Percentiles rank a stretch among this genome's conserved stretches.
Conservation (phyloP, 1,139 yeast species). For the Keqinozyma sinolaborantium region DNA sequence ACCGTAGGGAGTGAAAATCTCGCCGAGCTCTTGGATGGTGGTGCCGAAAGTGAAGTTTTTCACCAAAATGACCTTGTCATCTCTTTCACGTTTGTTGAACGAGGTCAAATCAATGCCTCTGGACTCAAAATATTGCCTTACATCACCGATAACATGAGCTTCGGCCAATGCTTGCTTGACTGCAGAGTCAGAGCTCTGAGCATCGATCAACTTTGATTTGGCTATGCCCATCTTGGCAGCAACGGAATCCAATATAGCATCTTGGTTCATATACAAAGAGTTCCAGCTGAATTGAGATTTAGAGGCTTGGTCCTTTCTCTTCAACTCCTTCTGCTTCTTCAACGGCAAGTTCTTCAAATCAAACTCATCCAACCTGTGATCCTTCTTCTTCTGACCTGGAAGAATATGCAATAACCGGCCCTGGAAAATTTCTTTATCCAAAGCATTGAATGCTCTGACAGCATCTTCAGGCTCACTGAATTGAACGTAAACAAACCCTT, state of each 20-base stretch:
- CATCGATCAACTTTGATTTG: conserved; percentile 82
- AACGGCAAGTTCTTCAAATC: conserved; percentile 87
- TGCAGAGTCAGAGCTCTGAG: conserved; percentile 82
- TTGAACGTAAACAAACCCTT: conserved; percentile 88
- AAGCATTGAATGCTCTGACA: conserved; percentile 60
- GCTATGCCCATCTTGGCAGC: conserved; percentile 80
- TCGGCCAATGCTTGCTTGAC: conserved; percentile 98
- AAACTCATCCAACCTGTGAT: conserved; percentile 80
- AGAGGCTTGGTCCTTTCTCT: conserved; percentile 78
- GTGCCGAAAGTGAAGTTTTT: conserved; percentile 92
- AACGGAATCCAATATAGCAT: conserved; percentile 88
- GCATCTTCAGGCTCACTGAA: conserved; percentile 70
- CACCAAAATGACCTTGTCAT: conserved; percentile 76
- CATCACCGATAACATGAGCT: conserved; percentile 91
- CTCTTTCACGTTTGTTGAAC: conserved; percentile 70
- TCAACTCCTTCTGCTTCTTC: conserved; percentile 84
- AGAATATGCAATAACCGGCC: conserved; percentile 89
- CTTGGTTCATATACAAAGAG: conserved; percentile 83
- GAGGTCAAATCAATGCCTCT: conserved; percentile 81
- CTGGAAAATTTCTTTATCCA: conserved; percentile 90
- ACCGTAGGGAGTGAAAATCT: conserved; percentile 76
- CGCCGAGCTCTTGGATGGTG: conserved; percentile 73
- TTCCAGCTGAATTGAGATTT: conserved; percentile 93
- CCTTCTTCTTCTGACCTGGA: conserved; percentile 80
- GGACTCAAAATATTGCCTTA: conserved; percentile 77